Evolutionary conservation across 2,329 filamentous ascomycete species (phyloP).

Genomic region (Neurospora sp.): DNA sequence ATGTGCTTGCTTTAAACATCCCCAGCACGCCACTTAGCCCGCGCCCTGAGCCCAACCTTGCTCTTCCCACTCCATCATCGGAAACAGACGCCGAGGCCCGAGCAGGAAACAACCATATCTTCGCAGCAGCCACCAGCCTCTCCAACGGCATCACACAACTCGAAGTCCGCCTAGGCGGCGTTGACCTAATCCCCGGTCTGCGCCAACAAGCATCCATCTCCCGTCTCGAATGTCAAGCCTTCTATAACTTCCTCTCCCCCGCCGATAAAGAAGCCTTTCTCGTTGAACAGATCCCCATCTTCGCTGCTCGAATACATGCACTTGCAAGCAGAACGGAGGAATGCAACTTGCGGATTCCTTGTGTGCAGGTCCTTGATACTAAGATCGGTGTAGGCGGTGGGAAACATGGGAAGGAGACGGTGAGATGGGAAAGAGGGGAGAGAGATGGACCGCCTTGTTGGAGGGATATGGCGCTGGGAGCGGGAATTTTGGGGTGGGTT

Average conservation of each 20-base stretch:
- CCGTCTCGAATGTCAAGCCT: not conserved
- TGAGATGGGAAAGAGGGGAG: not conserved
- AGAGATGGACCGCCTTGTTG: not conserved
- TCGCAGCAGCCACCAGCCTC: not conserved
- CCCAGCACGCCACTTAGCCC: not conserved
- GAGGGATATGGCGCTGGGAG: not conserved
- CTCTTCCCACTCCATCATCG: not conserved
- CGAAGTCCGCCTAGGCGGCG: not conserved
- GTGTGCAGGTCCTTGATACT: not conserved
- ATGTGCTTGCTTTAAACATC: not conserved
- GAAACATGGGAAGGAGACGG: not conserved
- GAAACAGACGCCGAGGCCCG: not conserved
- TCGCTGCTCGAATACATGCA: not conserved
- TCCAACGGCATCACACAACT: not conserved
- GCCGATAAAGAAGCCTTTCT: not conserved
- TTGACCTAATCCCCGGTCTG: not conserved
- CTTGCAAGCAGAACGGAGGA: not conserved
- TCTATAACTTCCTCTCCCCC: not conserved
- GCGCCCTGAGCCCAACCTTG: not conserved
- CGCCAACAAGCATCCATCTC: not conserved
- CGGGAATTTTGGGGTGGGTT: not conserved
- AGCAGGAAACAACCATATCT: not conserved
- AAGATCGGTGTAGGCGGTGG: not conserved
- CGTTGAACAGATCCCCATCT: not conserved
- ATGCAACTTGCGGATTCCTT: fast-evolving